Percentiles rank a stretch among this genome's conserved stretches.
phyloP scores from a whole-genome alignment of 352 stramenopile species.

The Pythium angustatum region DNA sequence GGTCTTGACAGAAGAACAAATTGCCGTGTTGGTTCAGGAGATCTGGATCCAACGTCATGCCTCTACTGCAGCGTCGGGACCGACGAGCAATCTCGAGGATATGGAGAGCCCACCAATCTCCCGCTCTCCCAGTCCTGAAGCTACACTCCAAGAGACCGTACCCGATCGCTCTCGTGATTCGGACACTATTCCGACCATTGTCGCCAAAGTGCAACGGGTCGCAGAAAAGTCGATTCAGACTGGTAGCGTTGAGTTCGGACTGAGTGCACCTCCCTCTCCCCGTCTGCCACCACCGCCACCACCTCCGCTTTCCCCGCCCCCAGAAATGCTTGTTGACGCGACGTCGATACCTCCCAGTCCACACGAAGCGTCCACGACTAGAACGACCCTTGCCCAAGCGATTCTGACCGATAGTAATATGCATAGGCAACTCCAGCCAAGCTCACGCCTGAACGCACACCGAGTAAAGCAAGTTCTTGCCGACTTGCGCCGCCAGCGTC shows the following conservation, averaged over 20 bases:
- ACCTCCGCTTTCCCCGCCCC: not conserved
- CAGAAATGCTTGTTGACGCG: not conserved
- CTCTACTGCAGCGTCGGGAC: no score
- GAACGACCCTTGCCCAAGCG: slow-evolving; percentile 3
- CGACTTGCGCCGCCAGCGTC: slow-evolving; percentile 28
- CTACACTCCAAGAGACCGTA: not conserved
- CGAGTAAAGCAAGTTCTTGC: slow-evolving; percentile 1
- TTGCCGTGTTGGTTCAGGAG: slow-evolving; percentile 22
- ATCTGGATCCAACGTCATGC: slow-evolving; percentile 17
- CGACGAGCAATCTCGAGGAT: not conserved
- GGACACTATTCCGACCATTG: not conserved
- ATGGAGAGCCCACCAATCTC: not conserved
- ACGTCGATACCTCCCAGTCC: no score
- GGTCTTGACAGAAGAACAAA: slow-evolving; percentile 29
- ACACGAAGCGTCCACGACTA: not conserved
- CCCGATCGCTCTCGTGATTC: no score
- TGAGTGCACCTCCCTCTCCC: not conserved
- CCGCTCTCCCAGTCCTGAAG: not conserved
- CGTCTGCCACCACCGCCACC: not conserved
- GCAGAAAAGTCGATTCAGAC: slow-evolving; percentile 35
- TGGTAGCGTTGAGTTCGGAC: slow-evolving; percentile 19
- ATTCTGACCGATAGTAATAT: not conserved
- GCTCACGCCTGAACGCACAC: not conserved
- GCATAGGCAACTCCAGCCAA: not conserved
- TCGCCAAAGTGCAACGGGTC: slow-evolving; percentile 2